These are phyloP conservation scores for Daldinia decipiens DNA, from an alignment of 495 filamentous ascomycete genomes.

Conservation along the genomic window DNA sequence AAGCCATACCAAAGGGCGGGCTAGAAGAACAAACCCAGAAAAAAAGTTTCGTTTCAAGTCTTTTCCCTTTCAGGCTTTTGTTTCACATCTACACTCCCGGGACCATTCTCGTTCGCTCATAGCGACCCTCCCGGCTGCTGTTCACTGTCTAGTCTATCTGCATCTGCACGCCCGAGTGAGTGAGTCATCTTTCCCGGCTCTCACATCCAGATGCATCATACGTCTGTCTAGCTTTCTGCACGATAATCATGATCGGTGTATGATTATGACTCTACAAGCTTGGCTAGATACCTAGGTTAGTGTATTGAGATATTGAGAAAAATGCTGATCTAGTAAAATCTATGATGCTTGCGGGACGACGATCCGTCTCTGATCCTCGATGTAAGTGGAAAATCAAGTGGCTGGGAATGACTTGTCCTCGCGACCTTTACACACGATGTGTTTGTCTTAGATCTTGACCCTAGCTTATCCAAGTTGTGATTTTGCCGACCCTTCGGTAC, in stretches of 20 bases:
- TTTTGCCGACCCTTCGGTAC: conserved; percentile 2
- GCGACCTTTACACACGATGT: conserved; percentile 10
- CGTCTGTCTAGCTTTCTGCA: conserved; percentile 19
- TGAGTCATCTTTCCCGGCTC: conserved; percentile 41
- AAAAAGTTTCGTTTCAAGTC: conserved; percentile 43
- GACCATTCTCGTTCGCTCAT: conserved; percentile 35
- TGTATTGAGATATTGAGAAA: background rate
- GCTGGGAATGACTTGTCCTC: conserved; percentile 29
- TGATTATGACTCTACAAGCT: background rate
- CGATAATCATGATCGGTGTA: conserved; percentile 28
- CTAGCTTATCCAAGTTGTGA: background rate
- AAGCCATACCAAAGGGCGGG: background rate
- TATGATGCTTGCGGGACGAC: conserved; percentile 18
- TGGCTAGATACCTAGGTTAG: background rate
- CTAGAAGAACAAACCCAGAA: conserved; percentile 11
- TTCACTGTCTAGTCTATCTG: conserved; percentile 15
- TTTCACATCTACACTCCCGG: conserved; percentile 39
- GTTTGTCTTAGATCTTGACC: conserved; percentile 18
- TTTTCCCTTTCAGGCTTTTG: conserved; percentile 21
- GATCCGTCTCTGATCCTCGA: conserved; percentile 22
- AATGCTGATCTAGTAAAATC: conserved; percentile 17
- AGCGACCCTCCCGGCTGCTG: background rate
- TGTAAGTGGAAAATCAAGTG: conserved; percentile 32
- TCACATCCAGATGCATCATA: conserved; percentile 22
- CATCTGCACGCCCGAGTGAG: conserved; percentile 17